Conservation (phyloP, 148 eudicot genomes). For the Camellia japonica region DNA sequence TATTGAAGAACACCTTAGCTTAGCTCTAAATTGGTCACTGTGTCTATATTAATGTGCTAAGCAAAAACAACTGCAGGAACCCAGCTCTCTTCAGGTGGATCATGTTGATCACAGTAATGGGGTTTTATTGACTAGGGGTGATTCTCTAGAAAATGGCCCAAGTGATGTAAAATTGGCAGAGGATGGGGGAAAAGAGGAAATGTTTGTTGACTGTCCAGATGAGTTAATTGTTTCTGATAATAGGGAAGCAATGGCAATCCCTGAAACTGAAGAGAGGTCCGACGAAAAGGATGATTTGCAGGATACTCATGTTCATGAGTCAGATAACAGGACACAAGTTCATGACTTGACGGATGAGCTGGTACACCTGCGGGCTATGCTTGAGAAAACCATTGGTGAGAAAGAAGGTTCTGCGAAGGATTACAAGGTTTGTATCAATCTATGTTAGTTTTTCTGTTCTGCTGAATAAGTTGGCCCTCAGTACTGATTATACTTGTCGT, state of each 20-base stretch:
- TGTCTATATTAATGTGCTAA: slow-evolving; percentile 13
- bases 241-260: slow-evolving; percentile 37
- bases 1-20: not conserved
- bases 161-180: slow-evolving; percentile 62
- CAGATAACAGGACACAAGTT: slow-evolving; percentile 56
- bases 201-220: slow-evolving; percentile 94
- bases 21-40: not conserved
- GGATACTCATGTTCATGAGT: slow-evolving; percentile 35
- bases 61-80: slow-evolving; percentile 34
- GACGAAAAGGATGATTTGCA: slow-evolving; percentile 46
- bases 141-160: slow-evolving; percentile 47
- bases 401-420: slow-evolving; percentile 58
- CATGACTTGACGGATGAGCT: slow-evolving; percentile 59
- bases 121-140: slow-evolving; percentile 43
- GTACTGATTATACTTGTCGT: slow-evolving; percentile 18
- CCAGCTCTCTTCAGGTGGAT: slow-evolving; percentile 42
- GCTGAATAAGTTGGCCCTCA: slow-evolving; percentile 17
- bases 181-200: slow-evolving; percentile 84
- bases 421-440: slow-evolving; percentile 50
- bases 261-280: slow-evolving; percentile 48
- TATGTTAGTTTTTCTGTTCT: slow-evolving; percentile 12
- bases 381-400: slow-evolving; percentile 53
- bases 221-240: slow-evolving; percentile 58
- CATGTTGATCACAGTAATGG: slow-evolving; percentile 45
- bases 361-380: slow-evolving; percentile 51